Evolutionary conservation across 495 filamentous ascomycete species (phyloP), one percentile per base, ranked within the genome.

Genomic region (Melanomma pulvis-pyrius): DNA sequence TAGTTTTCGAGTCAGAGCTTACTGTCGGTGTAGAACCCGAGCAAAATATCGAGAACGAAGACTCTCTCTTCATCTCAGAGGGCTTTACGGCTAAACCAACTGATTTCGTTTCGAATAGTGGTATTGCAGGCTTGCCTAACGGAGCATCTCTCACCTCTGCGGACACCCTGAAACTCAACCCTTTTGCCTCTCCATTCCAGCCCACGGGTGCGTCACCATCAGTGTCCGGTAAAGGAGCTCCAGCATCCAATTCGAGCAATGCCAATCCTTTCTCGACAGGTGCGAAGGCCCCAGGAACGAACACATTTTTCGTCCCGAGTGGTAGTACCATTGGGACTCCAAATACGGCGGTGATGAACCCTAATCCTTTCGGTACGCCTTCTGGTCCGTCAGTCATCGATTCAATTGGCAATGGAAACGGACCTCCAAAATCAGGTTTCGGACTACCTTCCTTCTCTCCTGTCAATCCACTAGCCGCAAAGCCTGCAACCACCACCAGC

Each of bases 41-140:
- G 21, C 28, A 41, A 58, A n/a, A 44, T 15, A 17, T 3, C 8
- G 50, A 50, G 34, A 34, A 12, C 11, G 44, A 67, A 49, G 48
- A 63, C 21, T 62, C 67, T 12, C 60, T 71, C 15, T 70, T 71
- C 39, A 32, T 67, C 29, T 46, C 48, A 11, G 49, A 63, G 2
- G 3, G 1, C 11, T 41, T 49, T 32, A 25, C 28, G n/a, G 17
- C 32, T 22, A 53, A 54, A 41, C 48, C 28, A 22, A 30, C 21
- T 25, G 21, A 21, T 21, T 41, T 21, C 29, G 30, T 21, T n/a
- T 32, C 30, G 25, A 24, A 5, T n/a, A 55, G 30, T 55, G 25
- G 51, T 26, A 25, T 36, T 22, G 6, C 25, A 5, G 9, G 8
- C 8, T 52, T 52, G 4, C 49, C 19, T 5, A 32, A n/a, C 25